A percentile compares a stretch with the other conserved stretches of the same genome.
Evolutionary conservation across 148 eudicot genomes (phyloP).

Genomic region (Cornus kousa): DNA sequence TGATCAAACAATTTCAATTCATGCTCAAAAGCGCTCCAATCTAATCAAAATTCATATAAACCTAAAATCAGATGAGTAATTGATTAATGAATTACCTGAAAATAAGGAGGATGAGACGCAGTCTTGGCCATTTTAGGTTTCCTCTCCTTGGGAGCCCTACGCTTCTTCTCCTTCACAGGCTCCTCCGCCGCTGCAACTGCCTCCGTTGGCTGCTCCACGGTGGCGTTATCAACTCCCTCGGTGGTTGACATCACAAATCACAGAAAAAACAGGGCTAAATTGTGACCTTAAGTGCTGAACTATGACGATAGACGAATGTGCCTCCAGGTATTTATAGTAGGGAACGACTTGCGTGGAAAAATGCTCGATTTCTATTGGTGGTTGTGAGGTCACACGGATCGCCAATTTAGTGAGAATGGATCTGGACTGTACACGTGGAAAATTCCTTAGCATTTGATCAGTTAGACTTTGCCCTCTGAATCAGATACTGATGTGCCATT

Average conservation of each 20-base stretch:
- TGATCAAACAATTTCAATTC: neutral
- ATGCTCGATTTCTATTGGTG: slow-evolving; percentile 32
- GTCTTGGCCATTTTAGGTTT: slow-evolving; percentile 33
- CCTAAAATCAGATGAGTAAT: neutral
- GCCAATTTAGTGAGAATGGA: slow-evolving; percentile 17
- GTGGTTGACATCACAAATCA: slow-evolving; percentile 36
- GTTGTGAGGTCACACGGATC: slow-evolving; percentile 23
- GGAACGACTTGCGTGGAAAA: neutral
- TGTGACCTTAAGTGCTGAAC: neutral
- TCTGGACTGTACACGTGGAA: slow-evolving; percentile 40
- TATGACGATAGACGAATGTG: neutral
- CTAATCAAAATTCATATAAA: neutral
- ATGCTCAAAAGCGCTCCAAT: neutral
- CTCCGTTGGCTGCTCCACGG: slow-evolving; percentile 20
- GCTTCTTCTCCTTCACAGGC: slow-evolving; percentile 40
- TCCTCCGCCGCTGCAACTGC: slow-evolving; percentile 13
- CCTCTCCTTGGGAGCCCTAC: slow-evolving; percentile 32
- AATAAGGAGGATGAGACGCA: slow-evolving; percentile 72
- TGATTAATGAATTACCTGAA: slow-evolving; percentile 37
- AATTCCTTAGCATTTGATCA: neutral
- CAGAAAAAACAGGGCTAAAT: slow-evolving; percentile 3
- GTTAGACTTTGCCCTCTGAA: neutral
- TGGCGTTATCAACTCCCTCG: slow-evolving; percentile 24
- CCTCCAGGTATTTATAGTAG: slow-evolving; percentile 22
- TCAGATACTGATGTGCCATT: slow-evolving; percentile 12